Percentiles rank a stretch among this genome's conserved stretches.
Conservation (phyloP, 805 yeast species). For the Teunomyces kruisii region DNA sequence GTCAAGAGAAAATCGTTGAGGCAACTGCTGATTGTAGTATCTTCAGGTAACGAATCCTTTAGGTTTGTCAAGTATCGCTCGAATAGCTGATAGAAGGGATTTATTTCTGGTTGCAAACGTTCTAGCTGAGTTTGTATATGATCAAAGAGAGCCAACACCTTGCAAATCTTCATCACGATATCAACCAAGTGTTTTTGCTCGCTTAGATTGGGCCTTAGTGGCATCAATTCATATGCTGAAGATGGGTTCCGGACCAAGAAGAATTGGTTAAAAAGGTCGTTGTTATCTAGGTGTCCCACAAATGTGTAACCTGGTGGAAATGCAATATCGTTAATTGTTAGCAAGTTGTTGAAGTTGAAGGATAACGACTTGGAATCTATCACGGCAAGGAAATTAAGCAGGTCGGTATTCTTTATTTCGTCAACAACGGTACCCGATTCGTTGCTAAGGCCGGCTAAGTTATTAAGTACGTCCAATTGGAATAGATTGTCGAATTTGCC, state of each 20-base stretch:
- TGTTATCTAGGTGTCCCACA: slow-evolving; percentile 18
- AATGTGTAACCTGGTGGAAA: slow-evolving; percentile 15
- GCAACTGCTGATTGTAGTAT: slow-evolving; percentile 14
- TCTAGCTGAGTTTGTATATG: slow-evolving; percentile 23
- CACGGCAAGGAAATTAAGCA: slow-evolving; percentile 25
- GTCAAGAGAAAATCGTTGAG: slow-evolving; percentile 52
- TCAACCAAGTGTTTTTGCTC: slow-evolving; percentile 17
- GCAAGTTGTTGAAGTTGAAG: slow-evolving; percentile 30
- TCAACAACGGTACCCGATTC: slow-evolving; percentile 11
- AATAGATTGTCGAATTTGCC: slow-evolving; percentile 22
- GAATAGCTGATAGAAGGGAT: slow-evolving; percentile 22
- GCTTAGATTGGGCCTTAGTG: slow-evolving; percentile 14
- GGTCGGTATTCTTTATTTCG: slow-evolving; percentile 6
- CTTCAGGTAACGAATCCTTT: slow-evolving; percentile 23
- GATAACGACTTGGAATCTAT: slow-evolving; percentile 24
- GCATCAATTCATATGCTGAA: slow-evolving; percentile 11
- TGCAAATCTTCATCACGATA: slow-evolving; percentile 24
- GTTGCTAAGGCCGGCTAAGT: slow-evolving; percentile 37
- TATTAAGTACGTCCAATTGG: slow-evolving; percentile 25
- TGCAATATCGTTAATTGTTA: slow-evolving; percentile 26
- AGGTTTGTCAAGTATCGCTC: slow-evolving; percentile 36
- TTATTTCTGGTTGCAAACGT: slow-evolving; percentile 19
- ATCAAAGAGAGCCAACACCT: slow-evolving; percentile 23
- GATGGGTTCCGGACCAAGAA: slow-evolving; percentile 19
- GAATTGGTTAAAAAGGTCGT: slow-evolving; percentile 26